phyloP scores from a whole-genome alignment of 1,284 basidiomycete species.

The Wallemia hederae region DNA sequence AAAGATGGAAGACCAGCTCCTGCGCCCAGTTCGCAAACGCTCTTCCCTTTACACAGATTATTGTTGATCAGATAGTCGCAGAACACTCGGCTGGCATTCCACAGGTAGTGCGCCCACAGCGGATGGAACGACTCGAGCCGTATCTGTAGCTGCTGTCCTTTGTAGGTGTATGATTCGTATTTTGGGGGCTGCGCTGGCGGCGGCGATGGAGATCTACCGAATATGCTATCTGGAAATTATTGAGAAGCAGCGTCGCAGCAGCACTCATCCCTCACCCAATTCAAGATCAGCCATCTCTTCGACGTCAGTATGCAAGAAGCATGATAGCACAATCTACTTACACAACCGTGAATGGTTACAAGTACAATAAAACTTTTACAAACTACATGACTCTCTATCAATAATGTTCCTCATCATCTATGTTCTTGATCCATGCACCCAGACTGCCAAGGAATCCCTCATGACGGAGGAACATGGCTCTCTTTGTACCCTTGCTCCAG shows the following conservation, averaged over 20 bases:
- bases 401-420: constrained; percentile 17
- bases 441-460: constrained; percentile 87
- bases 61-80: background rate
- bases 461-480: constrained; percentile 83
- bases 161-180: background rate
- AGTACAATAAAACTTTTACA: too few relatives aligned
- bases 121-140: background rate
- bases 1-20: constrained; percentile 68
- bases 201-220: background rate
- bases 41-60: background rate
- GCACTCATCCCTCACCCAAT: background rate
- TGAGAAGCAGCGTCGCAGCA: too few relatives aligned
- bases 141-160: background rate
- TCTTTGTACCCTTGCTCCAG: constrained; percentile 95
- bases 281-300: background rate
- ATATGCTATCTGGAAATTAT: background rate
- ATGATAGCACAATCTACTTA: too few relatives aligned
- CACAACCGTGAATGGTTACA: too few relatives aligned
- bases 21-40: constrained; percentile 66
- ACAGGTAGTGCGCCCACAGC: background rate
- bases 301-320: too few relatives aligned
- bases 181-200: background rate
- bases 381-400: background rate
- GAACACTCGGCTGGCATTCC: background rate
- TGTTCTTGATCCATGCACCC: constrained; percentile 89